Evolutionary conservation across 495 filamentous ascomycete genomes (phyloP).

Genomic region (Zalerion maritima): DNA sequence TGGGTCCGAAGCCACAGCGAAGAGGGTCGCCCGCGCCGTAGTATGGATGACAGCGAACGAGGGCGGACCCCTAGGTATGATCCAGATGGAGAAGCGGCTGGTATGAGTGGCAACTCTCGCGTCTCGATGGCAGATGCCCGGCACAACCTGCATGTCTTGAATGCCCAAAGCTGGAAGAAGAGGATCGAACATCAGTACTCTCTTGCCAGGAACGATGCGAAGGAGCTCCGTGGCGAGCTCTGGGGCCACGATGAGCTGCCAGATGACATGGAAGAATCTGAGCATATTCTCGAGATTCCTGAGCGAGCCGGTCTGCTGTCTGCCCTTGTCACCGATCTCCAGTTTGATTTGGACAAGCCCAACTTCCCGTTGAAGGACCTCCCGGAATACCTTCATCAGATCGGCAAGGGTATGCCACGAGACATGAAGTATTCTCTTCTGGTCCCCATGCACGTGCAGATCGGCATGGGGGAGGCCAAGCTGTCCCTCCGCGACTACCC

Average conservation of each 20-base stretch:
- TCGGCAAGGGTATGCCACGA: constrained; percentile 91
- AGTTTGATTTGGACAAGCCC: constrained; percentile 80
- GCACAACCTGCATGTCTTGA: constrained; percentile 59
- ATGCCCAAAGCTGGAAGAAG: constrained; percentile 83
- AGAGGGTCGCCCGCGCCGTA: constrained; percentile 22
- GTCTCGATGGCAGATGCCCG: constrained; percentile 61
- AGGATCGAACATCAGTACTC: constrained; percentile 66
- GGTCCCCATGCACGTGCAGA: constrained; percentile 74
- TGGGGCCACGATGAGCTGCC: constrained; percentile 73
- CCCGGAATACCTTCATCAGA: constrained; percentile 65
- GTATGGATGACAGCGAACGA: constrained; percentile 11
- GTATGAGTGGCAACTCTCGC: constrained; percentile 51
- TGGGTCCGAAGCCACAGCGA: constrained; percentile 39
- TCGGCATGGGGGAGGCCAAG: constrained; percentile 83
- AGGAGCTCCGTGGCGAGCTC: constrained; percentile 65
- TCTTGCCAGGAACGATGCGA: constrained; percentile 56
- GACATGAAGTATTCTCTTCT: constrained; percentile 82
- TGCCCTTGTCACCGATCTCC: constrained; percentile 67
- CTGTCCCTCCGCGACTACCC: constrained; percentile 85
- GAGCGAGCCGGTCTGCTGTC: constrained; percentile 76
- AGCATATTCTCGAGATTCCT: constrained; percentile 75
- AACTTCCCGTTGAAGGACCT: constrained; percentile 72
- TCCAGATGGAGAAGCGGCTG: constrained; percentile 51
- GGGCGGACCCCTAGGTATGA: constrained; percentile 47
- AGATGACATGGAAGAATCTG: constrained; percentile 64